Percentiles rank a stretch among this genome's conserved stretches.
Conservation (phyloP, 306 rosid genomes). For the Morella rubra region DNA sequence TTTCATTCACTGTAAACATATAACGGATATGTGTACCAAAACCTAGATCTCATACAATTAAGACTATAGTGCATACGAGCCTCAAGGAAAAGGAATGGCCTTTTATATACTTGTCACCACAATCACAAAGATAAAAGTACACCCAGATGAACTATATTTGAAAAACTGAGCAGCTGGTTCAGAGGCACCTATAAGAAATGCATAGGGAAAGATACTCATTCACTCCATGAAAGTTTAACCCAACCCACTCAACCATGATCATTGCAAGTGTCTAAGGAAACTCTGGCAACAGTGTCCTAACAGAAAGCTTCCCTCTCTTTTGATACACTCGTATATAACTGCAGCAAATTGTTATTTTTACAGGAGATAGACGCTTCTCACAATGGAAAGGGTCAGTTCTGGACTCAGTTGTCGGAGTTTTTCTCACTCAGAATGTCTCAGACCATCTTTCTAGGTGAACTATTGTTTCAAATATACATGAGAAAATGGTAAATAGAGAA, state of each 20-base stretch:
- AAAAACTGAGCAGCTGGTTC: background rate
- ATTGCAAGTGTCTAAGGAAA: background rate
- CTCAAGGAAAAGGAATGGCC: background rate
- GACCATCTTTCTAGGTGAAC: constrained; percentile 96
- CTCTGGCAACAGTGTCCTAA: background rate
- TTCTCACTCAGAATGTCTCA: constrained; percentile 95
- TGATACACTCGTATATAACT: constrained; percentile 5
- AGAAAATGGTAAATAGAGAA: constrained; percentile 1
- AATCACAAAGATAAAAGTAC: background rate
- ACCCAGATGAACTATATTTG: background rate
- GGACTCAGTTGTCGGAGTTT: constrained; percentile 98
- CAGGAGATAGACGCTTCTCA: constrained; percentile 98
- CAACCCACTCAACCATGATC: background rate
- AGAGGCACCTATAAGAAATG: background rate
- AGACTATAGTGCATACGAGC: background rate
- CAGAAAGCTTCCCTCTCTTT: background rate
- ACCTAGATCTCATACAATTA: background rate
- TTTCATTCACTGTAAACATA: background rate
- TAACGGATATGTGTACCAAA: background rate
- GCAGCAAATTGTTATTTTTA: constrained; percentile 31
- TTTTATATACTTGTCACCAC: background rate
- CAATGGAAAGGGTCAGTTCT: constrained; percentile 97
- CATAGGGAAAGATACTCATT: background rate
- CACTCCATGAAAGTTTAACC: background rate
- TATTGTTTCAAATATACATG: constrained; percentile 5